Evolutionary conservation across 441 rosid genomes (phyloP).

Genomic region (Populus hybrid): DNA sequence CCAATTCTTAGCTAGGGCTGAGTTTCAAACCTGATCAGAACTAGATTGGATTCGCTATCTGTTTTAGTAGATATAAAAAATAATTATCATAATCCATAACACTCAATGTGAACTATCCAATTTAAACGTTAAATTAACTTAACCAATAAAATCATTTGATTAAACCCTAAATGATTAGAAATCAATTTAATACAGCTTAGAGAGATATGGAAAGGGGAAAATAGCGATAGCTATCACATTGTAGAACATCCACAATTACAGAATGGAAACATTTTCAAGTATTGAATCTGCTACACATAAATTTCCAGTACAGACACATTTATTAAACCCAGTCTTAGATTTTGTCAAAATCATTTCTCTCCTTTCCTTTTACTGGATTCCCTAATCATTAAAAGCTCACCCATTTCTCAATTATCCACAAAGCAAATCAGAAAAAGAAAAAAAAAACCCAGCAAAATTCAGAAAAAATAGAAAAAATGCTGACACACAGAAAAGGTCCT

Average conservation of each 20-base stretch:
- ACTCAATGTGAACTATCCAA: too few relatives aligned
- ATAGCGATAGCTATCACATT: not conserved
- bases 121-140: too few relatives aligned
- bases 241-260: not conserved
- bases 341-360: slow-evolving; percentile 19
- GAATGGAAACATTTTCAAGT: not conserved
- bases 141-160: too few relatives aligned
- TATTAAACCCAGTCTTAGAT: slow-evolving; percentile 27
- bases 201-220: not conserved
- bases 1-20: too few relatives aligned
- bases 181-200: too few relatives aligned
- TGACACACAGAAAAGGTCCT: not conserved
- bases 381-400: slow-evolving; percentile 27
- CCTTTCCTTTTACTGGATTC: slow-evolving; percentile 7
- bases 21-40: too few relatives aligned
- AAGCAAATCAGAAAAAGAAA: not conserved
- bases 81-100: too few relatives aligned
- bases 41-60: too few relatives aligned
- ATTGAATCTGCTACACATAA: not conserved
- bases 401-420: slow-evolving; percentile 8
- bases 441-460: not conserved
- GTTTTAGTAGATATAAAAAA: too few relatives aligned
- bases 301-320: not conserved
- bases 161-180: too few relatives aligned
- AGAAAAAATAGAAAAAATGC: not conserved